Conservation (phyloP, 495 filamentous ascomycete species). For the Opeltia flavorubescens region DNA sequence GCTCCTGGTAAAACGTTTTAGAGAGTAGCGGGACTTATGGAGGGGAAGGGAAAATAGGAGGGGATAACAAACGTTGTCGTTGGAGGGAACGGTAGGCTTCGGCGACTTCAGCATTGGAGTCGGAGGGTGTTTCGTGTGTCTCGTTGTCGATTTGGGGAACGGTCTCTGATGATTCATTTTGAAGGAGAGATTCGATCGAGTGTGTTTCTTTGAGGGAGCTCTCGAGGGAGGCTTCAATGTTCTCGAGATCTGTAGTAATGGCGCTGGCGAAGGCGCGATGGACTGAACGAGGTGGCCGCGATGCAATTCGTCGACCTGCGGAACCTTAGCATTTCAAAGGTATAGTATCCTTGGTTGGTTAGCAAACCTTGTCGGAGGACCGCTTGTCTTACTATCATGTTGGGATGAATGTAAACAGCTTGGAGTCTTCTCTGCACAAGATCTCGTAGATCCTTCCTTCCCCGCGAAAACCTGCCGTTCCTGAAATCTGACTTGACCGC, state of each 20-base stretch:
- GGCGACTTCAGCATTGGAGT: constrained; percentile 3
- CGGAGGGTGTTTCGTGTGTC: constrained; percentile 6
- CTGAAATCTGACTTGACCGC: neutral
- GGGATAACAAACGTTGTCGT: constrained; percentile 5
- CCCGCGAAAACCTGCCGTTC: constrained; percentile 7
- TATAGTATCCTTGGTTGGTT: neutral
- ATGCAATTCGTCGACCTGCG: neutral
- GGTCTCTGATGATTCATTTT: constrained; percentile 4
- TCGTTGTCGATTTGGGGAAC: constrained; percentile 13
- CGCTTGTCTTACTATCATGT: constrained; percentile 13
- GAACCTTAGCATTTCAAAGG: neutral
- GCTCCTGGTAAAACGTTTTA: too few species aligned
- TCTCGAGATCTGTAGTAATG: constrained; percentile 7
- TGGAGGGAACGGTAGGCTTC: neutral
- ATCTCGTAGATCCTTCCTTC: constrained; percentile 1
- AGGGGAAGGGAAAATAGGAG: neutral
- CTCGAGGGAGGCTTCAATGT: constrained; percentile 13
- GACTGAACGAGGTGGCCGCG: neutral
- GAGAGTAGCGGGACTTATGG: neutral
- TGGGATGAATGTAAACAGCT: constrained; percentile 1
- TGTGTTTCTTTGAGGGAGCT: constrained; percentile 10
- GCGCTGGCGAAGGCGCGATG: constrained; percentile 1
- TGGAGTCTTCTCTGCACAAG: neutral
- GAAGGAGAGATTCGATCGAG: constrained; percentile 11
- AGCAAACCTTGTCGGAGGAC: constrained; percentile 10